Evolutionary conservation across 164 flowering plant species (phyloP).

Genomic region (Kingdonia uniflora): DNA sequence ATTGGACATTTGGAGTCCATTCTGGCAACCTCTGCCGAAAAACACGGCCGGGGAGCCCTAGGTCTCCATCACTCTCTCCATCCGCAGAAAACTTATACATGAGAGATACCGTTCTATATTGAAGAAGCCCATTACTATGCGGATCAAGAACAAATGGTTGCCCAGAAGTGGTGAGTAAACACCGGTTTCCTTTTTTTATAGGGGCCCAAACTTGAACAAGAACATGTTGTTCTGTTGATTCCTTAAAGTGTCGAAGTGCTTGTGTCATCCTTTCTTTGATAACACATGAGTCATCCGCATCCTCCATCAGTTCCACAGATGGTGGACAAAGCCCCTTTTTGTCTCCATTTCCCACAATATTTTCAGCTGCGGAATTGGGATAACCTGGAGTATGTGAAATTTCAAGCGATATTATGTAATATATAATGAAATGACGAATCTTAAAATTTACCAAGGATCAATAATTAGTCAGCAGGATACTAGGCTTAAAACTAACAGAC

Average conservation of each 20-base stretch:
- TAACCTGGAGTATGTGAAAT: conserved; percentile 24
- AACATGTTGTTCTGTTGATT: conserved; percentile 67
- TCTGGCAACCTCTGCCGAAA: conserved; percentile 76
- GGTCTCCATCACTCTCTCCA: conserved; percentile 52
- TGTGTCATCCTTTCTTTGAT: conserved; percentile 87
- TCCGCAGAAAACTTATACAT: conserved; percentile 71
- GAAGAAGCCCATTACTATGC: conserved; percentile 64
- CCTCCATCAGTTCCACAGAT: conserved; percentile 20
- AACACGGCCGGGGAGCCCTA: conserved; percentile 97
- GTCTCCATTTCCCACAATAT: conserved; percentile 14
- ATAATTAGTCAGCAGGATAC: neutral
- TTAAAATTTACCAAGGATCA: neutral
- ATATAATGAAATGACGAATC: neutral
- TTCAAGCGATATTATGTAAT: conserved; percentile 7
- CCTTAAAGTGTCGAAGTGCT: conserved; percentile 78
- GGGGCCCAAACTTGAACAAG: conserved; percentile 99
- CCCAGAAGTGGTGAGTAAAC: conserved; percentile 83
- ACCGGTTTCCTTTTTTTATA: conserved; percentile 48
- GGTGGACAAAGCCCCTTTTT: conserved; percentile 24
- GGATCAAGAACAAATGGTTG: conserved; percentile 93
- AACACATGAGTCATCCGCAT: conserved; percentile 46
- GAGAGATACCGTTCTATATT: conserved; percentile 70
- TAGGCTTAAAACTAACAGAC: neutral
- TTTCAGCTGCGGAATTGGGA: conserved; percentile 24
- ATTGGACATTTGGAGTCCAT: conserved; percentile 98